These are phyloP conservation scores for Antrodiella citrinella DNA, from an alignment of 768 basidiomycete species.

Conservation along the genomic window DNA sequence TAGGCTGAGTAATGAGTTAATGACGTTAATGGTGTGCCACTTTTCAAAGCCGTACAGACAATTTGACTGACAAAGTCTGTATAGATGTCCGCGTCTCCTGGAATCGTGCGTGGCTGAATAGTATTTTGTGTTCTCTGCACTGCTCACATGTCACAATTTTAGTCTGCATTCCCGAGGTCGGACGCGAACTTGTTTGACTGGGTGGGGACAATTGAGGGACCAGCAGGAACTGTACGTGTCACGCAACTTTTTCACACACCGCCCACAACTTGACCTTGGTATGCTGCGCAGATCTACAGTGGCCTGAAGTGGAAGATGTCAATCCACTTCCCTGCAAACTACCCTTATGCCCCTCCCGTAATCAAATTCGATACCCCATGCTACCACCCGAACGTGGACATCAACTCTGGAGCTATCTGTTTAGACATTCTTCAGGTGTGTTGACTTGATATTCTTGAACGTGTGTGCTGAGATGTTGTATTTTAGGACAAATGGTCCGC, in stretches of 20 bases:
- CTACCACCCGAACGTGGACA: constrained; percentile 88
- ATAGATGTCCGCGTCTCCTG: constrained; percentile 85
- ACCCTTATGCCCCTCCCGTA: constrained; percentile 77
- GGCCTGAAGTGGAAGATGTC: constrained; percentile 77
- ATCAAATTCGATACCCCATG: constrained; percentile 88
- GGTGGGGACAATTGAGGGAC: constrained; percentile 83
- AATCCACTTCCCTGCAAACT: constrained; percentile 80
- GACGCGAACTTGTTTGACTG: constrained; percentile 87
- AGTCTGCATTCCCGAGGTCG: constrained; percentile 88
- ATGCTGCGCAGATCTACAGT: constrained; percentile 54
- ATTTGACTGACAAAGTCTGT: neutral
- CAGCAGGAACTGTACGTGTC: constrained; percentile 58
- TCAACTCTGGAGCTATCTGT: constrained; percentile 69
- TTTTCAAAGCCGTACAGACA: neutral
- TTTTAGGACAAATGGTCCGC: constrained; percentile 90
- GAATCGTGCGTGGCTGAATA: constrained; percentile 59
- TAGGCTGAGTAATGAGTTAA: constrained; percentile 76
- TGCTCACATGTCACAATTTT: neutral
- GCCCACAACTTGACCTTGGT: constrained; percentile 5
- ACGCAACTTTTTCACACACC: neutral
- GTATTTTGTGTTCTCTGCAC: neutral
- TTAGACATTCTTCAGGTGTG: constrained; percentile 80
- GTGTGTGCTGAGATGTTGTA: neutral
- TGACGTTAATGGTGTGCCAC: constrained; percentile 70
- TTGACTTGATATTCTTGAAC: neutral